Evolutionary conservation across 2,329 filamentous ascomycete species (phyloP).

Genomic region (Achaetomium macrosporum): DNA sequence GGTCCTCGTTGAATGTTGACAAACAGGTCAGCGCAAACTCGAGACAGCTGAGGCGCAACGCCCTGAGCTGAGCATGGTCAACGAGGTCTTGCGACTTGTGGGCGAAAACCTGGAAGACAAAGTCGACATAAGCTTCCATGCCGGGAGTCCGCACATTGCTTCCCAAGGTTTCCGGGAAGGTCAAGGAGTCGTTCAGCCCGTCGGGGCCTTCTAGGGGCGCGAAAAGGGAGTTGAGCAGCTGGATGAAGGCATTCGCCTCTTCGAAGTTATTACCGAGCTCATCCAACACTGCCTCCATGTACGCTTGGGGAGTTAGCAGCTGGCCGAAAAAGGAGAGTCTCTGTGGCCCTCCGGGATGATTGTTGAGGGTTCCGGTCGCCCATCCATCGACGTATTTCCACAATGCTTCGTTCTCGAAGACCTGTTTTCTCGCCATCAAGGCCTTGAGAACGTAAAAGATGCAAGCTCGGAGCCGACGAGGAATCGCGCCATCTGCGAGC

Average conservation of each 20-base stretch:
- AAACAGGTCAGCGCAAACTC: constrained; percentile 77
- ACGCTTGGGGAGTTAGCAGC: constrained; percentile 29
- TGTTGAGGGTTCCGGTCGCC: constrained; percentile 56
- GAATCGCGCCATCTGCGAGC: constrained; percentile 70
- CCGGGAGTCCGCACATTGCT: constrained; percentile 69
- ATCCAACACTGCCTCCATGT: constrained; percentile 61
- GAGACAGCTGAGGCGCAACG: constrained; percentile 74
- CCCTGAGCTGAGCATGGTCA: constrained; percentile 62
- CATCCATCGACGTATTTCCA: constrained; percentile 79
- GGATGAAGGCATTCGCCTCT: constrained; percentile 77
- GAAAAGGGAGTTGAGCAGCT: constrained; percentile 67
- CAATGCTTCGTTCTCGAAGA: constrained; percentile 62
- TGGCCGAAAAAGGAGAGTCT: constrained; percentile 19
- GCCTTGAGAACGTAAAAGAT: constrained; percentile 74
- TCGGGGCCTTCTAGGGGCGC: constrained; percentile 56
- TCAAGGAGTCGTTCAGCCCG: constrained; percentile 65
- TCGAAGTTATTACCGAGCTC: constrained; percentile 76
- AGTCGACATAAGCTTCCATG: constrained; percentile 90
- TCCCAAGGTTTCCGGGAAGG: constrained; percentile 83
- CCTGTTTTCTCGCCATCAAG: constrained; percentile 67
- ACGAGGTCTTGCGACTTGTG: constrained; percentile 58
- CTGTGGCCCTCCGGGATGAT: constrained; percentile 30
- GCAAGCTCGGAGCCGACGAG: constrained; percentile 72
- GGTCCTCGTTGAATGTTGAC: constrained; percentile 85
- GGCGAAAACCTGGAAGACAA: constrained; percentile 71